A percentile compares a stretch with the other conserved stretches of the same genome.
Evolutionary conservation across 164 flowering plant genomes (phyloP).

Genomic region (Vitis riparia): DNA sequence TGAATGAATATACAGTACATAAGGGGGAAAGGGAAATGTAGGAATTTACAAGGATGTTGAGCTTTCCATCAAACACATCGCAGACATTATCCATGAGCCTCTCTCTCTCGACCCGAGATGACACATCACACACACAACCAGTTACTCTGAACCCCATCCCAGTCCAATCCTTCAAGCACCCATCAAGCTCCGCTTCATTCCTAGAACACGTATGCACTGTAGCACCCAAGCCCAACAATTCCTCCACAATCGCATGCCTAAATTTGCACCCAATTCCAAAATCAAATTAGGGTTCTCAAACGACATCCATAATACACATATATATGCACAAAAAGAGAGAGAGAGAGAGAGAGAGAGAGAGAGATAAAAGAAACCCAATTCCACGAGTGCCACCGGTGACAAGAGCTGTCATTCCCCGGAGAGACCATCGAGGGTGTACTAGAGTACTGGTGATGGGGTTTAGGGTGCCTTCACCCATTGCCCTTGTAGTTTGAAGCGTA

Average conservation of each 20-base stretch:
- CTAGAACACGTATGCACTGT: constrained; percentile 35
- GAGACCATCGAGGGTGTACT: constrained; percentile 26
- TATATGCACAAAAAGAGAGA: not conserved
- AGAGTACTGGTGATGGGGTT: not conserved
- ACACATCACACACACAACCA: constrained; percentile 39
- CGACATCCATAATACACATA: not conserved
- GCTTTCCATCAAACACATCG: constrained; percentile 37
- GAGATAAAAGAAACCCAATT: constrained; percentile 25
- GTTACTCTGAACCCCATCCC: constrained; percentile 19
- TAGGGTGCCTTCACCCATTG: not conserved
- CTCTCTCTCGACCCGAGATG: constrained; percentile 23
- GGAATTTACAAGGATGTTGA: constrained; percentile 40
- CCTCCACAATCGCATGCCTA: constrained; percentile 41
- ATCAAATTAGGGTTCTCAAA: not conserved
- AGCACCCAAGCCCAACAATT: constrained; percentile 32
- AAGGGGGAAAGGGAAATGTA: not conserved
- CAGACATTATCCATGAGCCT: constrained; percentile 26
- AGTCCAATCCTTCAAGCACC: constrained; percentile 25
- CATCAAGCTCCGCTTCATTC: constrained; percentile 19
- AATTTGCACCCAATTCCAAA: not conserved
- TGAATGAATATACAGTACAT: not conserved
- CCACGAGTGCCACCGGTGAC: constrained; percentile 40
- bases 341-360: no score
- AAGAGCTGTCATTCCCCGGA: constrained; percentile 31
- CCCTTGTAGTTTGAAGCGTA: not conserved